Conservation (phyloP, 345 rosid genomes). For the Nasturtium officinale region DNA sequence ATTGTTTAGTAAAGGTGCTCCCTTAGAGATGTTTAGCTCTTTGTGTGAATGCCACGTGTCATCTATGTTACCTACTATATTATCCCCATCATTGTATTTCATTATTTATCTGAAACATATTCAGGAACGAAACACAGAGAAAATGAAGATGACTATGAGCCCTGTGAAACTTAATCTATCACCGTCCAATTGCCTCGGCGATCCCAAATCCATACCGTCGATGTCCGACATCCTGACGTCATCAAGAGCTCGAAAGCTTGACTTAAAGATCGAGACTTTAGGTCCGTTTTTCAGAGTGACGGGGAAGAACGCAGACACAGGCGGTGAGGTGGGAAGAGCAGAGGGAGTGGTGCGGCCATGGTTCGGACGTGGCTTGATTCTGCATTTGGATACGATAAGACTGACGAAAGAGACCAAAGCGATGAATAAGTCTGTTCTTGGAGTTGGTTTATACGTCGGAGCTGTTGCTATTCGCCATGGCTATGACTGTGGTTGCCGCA, state of each 20-base stretch:
- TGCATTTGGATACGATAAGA: constrained; percentile 79
- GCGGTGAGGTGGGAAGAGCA: constrained; percentile 69
- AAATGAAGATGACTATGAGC: constrained; percentile 37
- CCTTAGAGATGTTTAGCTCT: neutral
- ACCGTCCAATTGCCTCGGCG: constrained; percentile 24
- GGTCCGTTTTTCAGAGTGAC: constrained; percentile 89
- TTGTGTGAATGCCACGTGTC: constrained; percentile 36
- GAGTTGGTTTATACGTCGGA: constrained; percentile 85
- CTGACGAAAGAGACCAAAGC: constrained; percentile 70
- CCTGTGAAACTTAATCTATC: constrained; percentile 31
- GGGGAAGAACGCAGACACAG: constrained; percentile 60
- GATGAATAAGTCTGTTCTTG: constrained; percentile 79
- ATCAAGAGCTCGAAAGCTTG: constrained; percentile 72
- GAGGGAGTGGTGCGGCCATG: constrained; percentile 76
- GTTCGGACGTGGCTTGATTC: constrained; percentile 67
- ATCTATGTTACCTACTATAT: neutral
- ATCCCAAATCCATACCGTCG: constrained; percentile 50
- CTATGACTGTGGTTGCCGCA: constrained; percentile 70
- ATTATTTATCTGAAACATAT: neutral
- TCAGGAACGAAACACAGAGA: constrained; percentile 30
- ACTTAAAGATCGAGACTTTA: constrained; percentile 63
- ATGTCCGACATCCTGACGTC: constrained; percentile 70
- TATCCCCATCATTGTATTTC: neutral
- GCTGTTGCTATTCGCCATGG: constrained; percentile 89
- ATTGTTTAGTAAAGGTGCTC: too few relatives aligned